Base-by-base conservation (phyloP, 2,329 filamentous ascomycete genomes). In the Colletotrichum sp. region DNA sequence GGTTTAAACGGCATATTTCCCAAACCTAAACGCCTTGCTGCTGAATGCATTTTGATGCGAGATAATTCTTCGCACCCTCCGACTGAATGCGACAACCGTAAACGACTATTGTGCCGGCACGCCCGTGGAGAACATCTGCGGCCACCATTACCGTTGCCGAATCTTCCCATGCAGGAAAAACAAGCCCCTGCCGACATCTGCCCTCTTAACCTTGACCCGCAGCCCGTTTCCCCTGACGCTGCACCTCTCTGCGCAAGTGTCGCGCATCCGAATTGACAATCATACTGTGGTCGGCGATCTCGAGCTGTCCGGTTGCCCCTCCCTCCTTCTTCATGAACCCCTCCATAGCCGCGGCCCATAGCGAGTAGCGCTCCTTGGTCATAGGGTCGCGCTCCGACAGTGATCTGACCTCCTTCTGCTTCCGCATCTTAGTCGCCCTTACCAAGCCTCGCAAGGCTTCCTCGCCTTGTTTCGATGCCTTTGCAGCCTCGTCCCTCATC, bases 341-440 rank as follows among this genome's bases (percentile, higher is more conserved):
- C 66, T 88, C 87, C 91, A 93, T 93, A 1, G 90, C 88, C 15
- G 84, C 82, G 82, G 93, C 91, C 91, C 92, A 93, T 6, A 92
- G 83, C 8, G 89, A 84, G 79, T 93, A 91, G 18, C 91, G 87
- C 76, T 90, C 86, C 78, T 89, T 90, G 60, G 88, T 89, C 24
- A 88, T 83, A 3, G 84, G 80, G 78, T 91, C 88, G 70, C 87
- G 87, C 77, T 90, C 87, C 3, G 92, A 91, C 3, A 89, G 82
- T 4, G 88, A 86, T 78, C 90, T 91, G 58, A 92, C 88, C 79
- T 93, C 91, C 81, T 93, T 93, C 78, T 93, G 91, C 78, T 91
- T 91, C 66, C 91, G 90, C 78, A 91, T 89, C 82, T 93, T 93
- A 71, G 90, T 91, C 21, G 92, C 91, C 26, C 91, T 88, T 32